Evolutionary conservation across 192 early-diverging fungal species (phyloP), one percentile per base, ranked within the genome.

Genomic region (Pecoramyces ruminantium): DNA sequence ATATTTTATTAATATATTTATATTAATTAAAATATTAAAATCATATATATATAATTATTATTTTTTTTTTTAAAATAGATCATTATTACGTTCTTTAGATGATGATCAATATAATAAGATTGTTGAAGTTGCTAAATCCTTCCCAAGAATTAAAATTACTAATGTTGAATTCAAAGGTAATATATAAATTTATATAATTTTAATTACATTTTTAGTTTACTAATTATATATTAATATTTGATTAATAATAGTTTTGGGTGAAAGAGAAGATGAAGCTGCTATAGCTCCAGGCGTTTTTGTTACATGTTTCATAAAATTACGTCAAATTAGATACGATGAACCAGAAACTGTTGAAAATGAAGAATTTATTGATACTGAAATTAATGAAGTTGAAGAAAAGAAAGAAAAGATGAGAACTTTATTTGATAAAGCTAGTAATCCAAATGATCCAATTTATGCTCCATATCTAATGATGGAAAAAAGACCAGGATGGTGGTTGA

Each of bases 141-240:
- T 96, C 83, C 96, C 97, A n/a, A 81, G 89, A 29, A 67, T 97
- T 27, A 87, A 93, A 81, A 87, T 98, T 29, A 81, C 87, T 21
- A 93, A 92, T 58, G 93, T 93, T 18, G 87, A 93, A 81, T 97
- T 97, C 84, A 91, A 91, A 51, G 95, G 93, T 89, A 90, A 86
- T 18, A 28, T 79, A 25, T 78, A n/a, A n/a, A n/a, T n/a, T n/a
- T n/a, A n/a, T n/a, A n/a, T n/a, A n/a, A n/a, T n/a, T n/a, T n/a
- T n/a, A n/a, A n/a, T n/a, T n/a, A n/a, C n/a, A n/a, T n/a, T n/a
- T n/a, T n/a, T n/a, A n/a, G n/a, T n/a, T n/a, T n/a, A n/a, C n/a
- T n/a, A n/a, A n/a, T n/a, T n/a, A n/a, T n/a, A n/a, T n/a, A n/a
- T n/a, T n/a, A n/a, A n/a, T n/a, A 51, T 51, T 51, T 21, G 2